Evolutionary conservation across 2,329 filamentous ascomycete species (phyloP).

Genomic region (Aspergillus arachidicola): DNA sequence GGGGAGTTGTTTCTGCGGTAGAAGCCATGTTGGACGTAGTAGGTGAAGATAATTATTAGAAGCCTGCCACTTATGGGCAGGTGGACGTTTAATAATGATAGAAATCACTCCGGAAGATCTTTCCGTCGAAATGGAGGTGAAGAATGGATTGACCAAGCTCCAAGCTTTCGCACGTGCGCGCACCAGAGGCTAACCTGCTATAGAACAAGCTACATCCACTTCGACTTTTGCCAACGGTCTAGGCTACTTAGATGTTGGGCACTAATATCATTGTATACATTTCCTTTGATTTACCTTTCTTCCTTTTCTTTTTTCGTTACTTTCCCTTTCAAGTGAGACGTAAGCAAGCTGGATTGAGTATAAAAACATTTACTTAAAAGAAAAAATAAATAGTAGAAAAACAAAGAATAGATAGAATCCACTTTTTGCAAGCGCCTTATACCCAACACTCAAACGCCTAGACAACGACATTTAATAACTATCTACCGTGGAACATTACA

Average conservation of each 20-base stretch:
- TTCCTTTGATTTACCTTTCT: neutral
- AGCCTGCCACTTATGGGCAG: slow-evolving; percentile 21
- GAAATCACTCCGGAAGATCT: slow-evolving; percentile 3
- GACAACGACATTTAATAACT: neutral
- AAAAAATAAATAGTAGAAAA: neutral
- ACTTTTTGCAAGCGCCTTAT: neutral
- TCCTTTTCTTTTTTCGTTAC: neutral
- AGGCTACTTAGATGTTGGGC: neutral
- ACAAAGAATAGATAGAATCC: neutral
- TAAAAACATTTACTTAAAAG: neutral
- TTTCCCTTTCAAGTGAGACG: neutral
- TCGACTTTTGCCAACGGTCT: neutral
- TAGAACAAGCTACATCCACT: neutral
- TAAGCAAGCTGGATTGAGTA: neutral
- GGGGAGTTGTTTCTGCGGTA: slow-evolving; percentile 44
- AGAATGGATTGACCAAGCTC: slow-evolving; percentile 15
- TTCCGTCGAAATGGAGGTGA: slow-evolving; percentile 11
- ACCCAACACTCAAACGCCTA: neutral
- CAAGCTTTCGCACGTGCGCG: slow-evolving; percentile 27
- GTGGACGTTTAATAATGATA: neutral
- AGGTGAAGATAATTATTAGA: slow-evolving; percentile 13
- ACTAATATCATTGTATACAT: neutral
- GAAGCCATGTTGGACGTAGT: slow-evolving; percentile 35
- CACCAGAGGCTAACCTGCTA: slow-evolving; percentile 6
- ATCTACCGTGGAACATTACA: neutral